Conservation (phyloP, 176 grass and related monocot species). For the Hordeum marinum region DNA sequence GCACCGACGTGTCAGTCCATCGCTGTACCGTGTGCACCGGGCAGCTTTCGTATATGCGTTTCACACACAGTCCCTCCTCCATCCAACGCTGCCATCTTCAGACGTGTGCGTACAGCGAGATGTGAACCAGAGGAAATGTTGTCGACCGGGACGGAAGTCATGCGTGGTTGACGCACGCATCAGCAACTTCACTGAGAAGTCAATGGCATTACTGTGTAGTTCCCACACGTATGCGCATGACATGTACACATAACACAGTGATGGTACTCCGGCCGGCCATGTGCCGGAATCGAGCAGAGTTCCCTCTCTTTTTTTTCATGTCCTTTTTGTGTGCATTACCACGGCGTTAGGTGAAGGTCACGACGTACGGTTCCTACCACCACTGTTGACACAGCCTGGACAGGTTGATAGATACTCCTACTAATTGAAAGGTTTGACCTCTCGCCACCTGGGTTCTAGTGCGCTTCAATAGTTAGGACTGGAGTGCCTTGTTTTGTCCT, state of each 20-base stretch:
- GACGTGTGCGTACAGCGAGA: background rate
- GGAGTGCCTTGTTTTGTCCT: background rate
- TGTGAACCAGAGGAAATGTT: background rate
- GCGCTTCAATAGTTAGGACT: background rate
- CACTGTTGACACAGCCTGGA: background rate
- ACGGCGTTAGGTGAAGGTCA: conserved; percentile 13
- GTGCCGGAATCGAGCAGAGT: background rate
- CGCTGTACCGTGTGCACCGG: too few relatives aligned
- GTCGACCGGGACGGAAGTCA: background rate
- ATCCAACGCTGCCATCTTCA: background rate
- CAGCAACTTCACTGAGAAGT: background rate
- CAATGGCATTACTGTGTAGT: background rate
- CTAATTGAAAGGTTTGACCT: conserved; percentile 16
- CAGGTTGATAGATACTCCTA: background rate
- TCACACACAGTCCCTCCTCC: background rate
- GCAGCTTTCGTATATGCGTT: background rate
- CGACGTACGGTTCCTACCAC: background rate
- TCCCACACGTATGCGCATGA: background rate
- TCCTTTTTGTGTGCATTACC: background rate
- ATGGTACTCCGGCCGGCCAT: background rate
- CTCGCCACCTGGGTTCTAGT: background rate
- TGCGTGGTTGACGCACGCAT: background rate
- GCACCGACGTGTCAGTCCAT: background rate
- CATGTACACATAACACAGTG: background rate
- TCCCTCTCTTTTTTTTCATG: background rate